Base-by-base conservation (phyloP, 2,329 filamentous ascomycete species). In the Herpotrichia juniperi region DNA sequence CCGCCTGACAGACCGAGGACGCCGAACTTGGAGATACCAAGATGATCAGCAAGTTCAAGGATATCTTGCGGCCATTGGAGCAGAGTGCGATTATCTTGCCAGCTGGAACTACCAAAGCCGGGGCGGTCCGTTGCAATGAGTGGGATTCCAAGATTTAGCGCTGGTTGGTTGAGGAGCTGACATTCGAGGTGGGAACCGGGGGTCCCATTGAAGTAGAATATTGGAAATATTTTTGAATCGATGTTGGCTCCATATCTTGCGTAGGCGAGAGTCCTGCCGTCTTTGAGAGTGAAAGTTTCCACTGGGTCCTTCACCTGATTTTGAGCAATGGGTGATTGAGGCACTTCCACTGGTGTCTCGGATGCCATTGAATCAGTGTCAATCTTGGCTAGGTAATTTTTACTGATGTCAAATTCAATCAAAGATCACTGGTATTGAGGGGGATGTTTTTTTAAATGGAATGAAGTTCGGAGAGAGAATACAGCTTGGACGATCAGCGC, bases 1-100 rank as follows among this genome's bases (percentile, higher is more conserved):
- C 80, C 80, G 7, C 79, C 79, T 0, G 76, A 79, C 4, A 73
- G 63, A 1, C 78, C 79, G 5, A 81, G 54, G 19, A 82, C 66
- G 14, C 72, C 70, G 60, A 78, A 82, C 4, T 66, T 56, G 4
- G 65, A 49, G 14, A 81, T 53, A 4, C 72, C 64, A 9, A 81
- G 68, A 51, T 78, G 69, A 2, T 73, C 56, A 5, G 73, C 71
- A 6, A 82, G 69, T 1, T 63, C 63, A 14, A 73, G 54, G 3
- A 81, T 59, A 48, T 82, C 79, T 12, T 68, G 51, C 2, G 78
- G 73, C 68, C 72, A 76, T 59, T 78, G 73, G 14, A 75, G 63
- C 2, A 79, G 65, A 3, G 59, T 67, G 8, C 76, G 71, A 22
- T 67, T 58, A 0, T 67, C 62, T 30, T 78, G 69, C 43, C 71